phyloP scores from a whole-genome alignment of 371 early-diverging fungal genomes.

The Mucor saturninus region DNA sequence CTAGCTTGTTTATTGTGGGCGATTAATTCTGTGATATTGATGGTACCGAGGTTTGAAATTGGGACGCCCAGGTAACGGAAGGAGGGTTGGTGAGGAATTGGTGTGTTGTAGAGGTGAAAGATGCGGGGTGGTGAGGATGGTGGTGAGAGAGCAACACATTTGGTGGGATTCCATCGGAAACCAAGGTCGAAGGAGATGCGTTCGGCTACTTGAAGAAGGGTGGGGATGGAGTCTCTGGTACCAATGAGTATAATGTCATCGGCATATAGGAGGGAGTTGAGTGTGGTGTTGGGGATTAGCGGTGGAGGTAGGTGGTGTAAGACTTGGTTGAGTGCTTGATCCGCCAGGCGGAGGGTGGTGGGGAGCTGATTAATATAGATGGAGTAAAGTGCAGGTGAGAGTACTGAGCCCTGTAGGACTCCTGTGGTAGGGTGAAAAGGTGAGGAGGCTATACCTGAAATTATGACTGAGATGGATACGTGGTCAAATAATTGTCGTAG shows the following conservation, averaged over 20 bases:
- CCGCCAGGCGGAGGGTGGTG: too few relatives aligned
- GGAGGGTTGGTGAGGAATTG: neutral
- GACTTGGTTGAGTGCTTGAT: too few relatives aligned
- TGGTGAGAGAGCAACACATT: slow-evolving; percentile 23
- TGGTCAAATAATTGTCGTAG: slow-evolving; percentile 21
- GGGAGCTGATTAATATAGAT: slow-evolving; percentile 31
- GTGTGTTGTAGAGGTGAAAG: neutral
- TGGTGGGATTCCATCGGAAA: slow-evolving; percentile 27
- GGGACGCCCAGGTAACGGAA: neutral
- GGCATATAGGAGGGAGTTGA: slow-evolving; percentile 11
- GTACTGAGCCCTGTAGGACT: slow-evolving; percentile 34
- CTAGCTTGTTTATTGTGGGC: too few relatives aligned
- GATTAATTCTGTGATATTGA: too few relatives aligned
- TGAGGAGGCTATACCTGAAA: neutral
- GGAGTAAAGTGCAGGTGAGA: slow-evolving; percentile 30
- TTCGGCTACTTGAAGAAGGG: slow-evolving; percentile 6
- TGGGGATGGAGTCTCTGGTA: neutral
- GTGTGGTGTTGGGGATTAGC: too few relatives aligned
- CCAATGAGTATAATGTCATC: slow-evolving; percentile 16
- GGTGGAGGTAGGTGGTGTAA: too few relatives aligned
- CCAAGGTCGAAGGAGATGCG: slow-evolving; percentile 25
- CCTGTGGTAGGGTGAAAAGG: slow-evolving; percentile 22
- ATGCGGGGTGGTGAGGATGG: too few relatives aligned
- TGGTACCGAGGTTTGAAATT: neutral
- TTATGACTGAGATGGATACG: slow-evolving; percentile 11